Evolutionary conservation across 108 stramenopile species (phyloP), one percentile per base, ranked within the genome.

Genomic region (Seminavis robusta): DNA sequence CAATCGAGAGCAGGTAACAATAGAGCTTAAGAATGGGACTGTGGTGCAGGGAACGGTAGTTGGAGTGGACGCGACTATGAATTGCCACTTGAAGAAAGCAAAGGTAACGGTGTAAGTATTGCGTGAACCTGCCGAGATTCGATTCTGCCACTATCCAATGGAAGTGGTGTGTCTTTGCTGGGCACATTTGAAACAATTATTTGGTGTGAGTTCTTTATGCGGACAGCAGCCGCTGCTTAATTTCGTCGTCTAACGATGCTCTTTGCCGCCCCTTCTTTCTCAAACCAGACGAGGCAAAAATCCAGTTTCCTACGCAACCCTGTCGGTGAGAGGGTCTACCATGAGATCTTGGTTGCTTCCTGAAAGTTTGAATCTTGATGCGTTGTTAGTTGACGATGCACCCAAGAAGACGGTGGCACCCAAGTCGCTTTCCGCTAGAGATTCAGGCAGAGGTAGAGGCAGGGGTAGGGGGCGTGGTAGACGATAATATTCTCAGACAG

Each of bases 11-110:
- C 92, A 96, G 49, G 97, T 98, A 17, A 98, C 97, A 23, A 94
- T 98, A 34, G 98, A 99, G 53, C 89, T 99, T 9, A 99, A 99
- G 74, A 99, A 99, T 76, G 98, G 98, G 13, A 98, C 97, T 10
- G 95, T 96, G 0, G 73, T 98, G 37, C 86, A 85, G 47, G 98
- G 98, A 23, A 98, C 98, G 0, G 85, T 99, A 27, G 79, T 88
- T 3, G 95, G 96, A 15, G 97, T 99, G 24, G 98, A 99, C 61
- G 89, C 97, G 33, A 92, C 90, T 28, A 99, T 99, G 98, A 99
- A 99, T 81, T 97, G 94, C 33, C 95, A 97, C 77, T 67, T 99
- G 33, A 90, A 91, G 56, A 95, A 97, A 61, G 98, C 90, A 47
- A 96, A 96, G 70, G 81, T 97, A 24, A 95, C 92, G n/a, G 80